Evolutionary conservation across 805 yeast genomes (phyloP).

Genomic region (Candida dendrica): DNA sequence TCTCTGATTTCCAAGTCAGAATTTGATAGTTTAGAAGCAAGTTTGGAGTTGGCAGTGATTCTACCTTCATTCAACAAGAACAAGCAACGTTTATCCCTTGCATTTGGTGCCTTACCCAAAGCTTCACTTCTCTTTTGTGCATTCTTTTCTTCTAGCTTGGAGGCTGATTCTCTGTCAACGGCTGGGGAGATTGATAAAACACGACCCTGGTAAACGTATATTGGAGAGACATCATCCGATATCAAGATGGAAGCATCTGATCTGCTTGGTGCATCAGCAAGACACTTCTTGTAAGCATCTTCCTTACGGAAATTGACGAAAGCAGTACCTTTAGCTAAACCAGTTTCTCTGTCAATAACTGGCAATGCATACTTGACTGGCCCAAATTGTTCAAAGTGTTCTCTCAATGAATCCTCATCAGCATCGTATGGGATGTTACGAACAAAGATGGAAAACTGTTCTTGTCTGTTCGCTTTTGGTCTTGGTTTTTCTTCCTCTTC

Average conservation of each 20-base stretch:
- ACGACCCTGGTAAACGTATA: slow-evolving; percentile 89
- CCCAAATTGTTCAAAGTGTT: slow-evolving; percentile 79
- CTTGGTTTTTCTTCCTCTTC: slow-evolving; percentile 26
- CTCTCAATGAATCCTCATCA: slow-evolving; percentile 65
- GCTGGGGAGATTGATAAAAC: slow-evolving; percentile 78
- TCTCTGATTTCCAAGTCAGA: slow-evolving; percentile 85
- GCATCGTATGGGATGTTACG: slow-evolving; percentile 95
- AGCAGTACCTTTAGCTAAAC: slow-evolving; percentile 89
- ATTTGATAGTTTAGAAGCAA: slow-evolving; percentile 60
- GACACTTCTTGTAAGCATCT: slow-evolving; percentile 59
- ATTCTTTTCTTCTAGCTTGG: slow-evolving; percentile 62
- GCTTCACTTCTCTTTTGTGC: slow-evolving; percentile 65
- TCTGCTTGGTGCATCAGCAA: slow-evolving; percentile 71
- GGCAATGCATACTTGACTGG: slow-evolving; percentile 89
- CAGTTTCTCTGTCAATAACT: slow-evolving; percentile 78
- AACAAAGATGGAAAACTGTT: slow-evolving; percentile 69
- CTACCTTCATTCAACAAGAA: slow-evolving; percentile 92
- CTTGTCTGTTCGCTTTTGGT: slow-evolving; percentile 52
- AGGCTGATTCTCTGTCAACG: slow-evolving; percentile 81
- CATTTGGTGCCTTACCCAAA: slow-evolving; percentile 74
- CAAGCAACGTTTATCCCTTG: slow-evolving; percentile 76
- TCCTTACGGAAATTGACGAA: slow-evolving; percentile 77
- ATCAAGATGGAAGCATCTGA: slow-evolving; percentile 61
- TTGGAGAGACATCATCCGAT: slow-evolving; percentile 87
- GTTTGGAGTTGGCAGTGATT: slow-evolving; percentile 69